Evolutionary conservation across 257 asterid genomes (phyloP).

Genomic region (Linderniella brevidens): DNA sequence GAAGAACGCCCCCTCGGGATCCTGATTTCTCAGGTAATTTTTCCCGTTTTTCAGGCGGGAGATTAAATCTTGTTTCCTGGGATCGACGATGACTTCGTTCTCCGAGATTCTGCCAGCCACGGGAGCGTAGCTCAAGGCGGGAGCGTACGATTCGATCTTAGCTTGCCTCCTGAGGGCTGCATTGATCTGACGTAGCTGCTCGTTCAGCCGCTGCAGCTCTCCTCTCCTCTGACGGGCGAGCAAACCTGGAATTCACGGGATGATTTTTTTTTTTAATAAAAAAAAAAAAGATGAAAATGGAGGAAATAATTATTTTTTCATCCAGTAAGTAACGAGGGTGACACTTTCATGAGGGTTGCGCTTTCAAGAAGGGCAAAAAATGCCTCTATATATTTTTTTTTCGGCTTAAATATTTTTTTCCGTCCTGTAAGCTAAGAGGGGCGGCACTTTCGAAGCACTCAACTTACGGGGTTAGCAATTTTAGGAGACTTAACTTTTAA

Average conservation of each 20-base stretch:
- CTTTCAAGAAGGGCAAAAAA: no score
- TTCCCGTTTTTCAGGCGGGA: slow-evolving; percentile 74
- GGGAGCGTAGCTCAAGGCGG: slow-evolving; percentile 88
- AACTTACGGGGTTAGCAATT: no score
- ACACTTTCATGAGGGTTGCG: no score
- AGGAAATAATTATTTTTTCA: no score
- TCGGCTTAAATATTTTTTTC: no score
- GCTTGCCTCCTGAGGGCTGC: slow-evolving; percentile 92
- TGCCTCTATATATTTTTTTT: no score
- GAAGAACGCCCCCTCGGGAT: slow-evolving; percentile 55
- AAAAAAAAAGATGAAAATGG: no score
- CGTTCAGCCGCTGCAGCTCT: slow-evolving; percentile 70
- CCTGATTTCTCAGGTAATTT: slow-evolving; percentile 68
- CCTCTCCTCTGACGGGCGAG: slow-evolving; percentile 91
- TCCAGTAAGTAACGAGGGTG: no score
- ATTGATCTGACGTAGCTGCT: slow-evolving; percentile 92
- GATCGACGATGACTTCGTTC: slow-evolving; percentile 74
- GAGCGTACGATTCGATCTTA: slow-evolving; percentile 92
- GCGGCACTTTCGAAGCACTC: no score
- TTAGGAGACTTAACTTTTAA: no score
- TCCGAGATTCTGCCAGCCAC: slow-evolving; percentile 61
- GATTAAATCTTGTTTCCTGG: slow-evolving; percentile 61
- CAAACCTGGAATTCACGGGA: slow-evolving; percentile 31
- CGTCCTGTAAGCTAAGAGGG: no score
- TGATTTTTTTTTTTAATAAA: not conserved